phyloP scores from a whole-genome alignment of 305 asterid genomes.

The Fraxinus greggii region DNA sequence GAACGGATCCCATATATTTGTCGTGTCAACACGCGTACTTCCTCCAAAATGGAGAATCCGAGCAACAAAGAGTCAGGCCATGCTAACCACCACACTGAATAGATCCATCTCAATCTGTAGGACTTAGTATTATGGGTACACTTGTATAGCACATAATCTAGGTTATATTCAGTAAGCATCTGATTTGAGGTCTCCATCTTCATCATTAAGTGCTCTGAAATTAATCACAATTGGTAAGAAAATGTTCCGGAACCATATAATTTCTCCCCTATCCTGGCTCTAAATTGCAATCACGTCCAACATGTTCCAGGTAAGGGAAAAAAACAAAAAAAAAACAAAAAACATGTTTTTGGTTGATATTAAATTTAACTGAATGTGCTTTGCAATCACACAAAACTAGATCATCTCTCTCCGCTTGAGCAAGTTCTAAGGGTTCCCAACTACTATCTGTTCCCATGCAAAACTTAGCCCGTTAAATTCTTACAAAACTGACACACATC shows the following conservation, averaged over 20 bases:
- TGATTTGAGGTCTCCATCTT: neutral
- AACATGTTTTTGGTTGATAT: neutral
- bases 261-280: neutral
- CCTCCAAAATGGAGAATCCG: neutral
- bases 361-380: neutral
- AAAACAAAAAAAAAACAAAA: neutral
- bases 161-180: neutral
- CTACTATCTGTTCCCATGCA: neutral
- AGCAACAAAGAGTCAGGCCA: neutral
- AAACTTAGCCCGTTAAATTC: neutral
- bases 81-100: neutral
- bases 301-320: neutral
- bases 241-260: neutral
- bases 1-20: neutral
- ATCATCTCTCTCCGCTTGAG: neutral
- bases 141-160: neutral
- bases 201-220: neutral
- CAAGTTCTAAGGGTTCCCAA: neutral
- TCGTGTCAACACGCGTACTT: neutral
- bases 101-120: neutral
- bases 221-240: slow-evolving; percentile 1
- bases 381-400: neutral
- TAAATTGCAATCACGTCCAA: neutral
- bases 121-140: neutral
- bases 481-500: neutral